phyloP scores from a whole-genome alignment of 1,284 basidiomycete species.

The Neolentinus lepideus region DNA sequence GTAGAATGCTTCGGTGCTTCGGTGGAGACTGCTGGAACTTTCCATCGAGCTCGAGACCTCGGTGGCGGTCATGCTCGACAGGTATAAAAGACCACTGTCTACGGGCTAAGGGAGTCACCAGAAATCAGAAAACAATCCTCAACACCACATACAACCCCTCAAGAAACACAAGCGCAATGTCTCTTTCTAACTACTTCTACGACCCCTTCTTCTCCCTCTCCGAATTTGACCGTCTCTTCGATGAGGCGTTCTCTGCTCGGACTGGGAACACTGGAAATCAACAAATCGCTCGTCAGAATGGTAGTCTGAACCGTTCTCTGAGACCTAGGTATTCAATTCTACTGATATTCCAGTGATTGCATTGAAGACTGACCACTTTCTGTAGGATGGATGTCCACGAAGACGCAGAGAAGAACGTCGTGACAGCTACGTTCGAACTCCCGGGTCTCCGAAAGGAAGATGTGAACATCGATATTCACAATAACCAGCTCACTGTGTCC shows the following conservation, averaged over 20 bases:
- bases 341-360: slow-evolving; percentile 5
- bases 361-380: slow-evolving; percentile 21
- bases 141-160: no score
- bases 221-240: slow-evolving; percentile 3
- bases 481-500: slow-evolving; percentile 28
- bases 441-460: slow-evolving; percentile 35
- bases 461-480: slow-evolving; percentile 29
- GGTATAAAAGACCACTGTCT: no score
- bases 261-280: neutral
- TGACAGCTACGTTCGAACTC: slow-evolving; percentile 35
- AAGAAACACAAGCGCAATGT: neutral
- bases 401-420: slow-evolving; percentile 24
- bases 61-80: no score
- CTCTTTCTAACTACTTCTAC: slow-evolving; percentile 2
- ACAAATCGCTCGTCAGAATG: neutral
- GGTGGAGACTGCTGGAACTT: no score
- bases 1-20: no score
- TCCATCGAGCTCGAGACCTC: no score
- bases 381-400: slow-evolving; percentile 27
- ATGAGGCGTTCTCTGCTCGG: slow-evolving; percentile 3
- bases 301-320: neutral
- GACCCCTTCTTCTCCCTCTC: slow-evolving; percentile 4
- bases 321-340: neutral
- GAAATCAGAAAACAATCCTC: no score
- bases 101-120: no score